phyloP scores from a whole-genome alignment of 148 eudicot genomes.

The Fagopyrum esculentum region DNA sequence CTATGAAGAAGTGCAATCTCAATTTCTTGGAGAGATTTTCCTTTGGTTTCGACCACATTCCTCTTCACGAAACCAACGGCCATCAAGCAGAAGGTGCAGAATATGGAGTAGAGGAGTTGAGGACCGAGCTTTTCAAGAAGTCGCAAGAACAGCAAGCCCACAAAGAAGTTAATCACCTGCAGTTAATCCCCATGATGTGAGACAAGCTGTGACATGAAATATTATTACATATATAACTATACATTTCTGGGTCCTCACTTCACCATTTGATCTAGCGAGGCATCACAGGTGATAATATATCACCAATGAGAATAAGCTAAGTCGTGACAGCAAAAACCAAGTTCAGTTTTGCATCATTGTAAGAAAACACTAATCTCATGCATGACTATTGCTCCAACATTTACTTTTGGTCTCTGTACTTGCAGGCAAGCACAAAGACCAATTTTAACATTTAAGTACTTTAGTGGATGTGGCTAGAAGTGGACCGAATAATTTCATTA shows the following conservation, averaged over 20 bases:
- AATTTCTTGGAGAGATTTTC: conserved; percentile 91
- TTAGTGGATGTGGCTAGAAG: neutral
- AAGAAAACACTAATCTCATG: neutral
- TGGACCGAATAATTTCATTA: neutral
- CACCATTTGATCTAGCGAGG: neutral
- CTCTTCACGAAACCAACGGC: conserved; percentile 77
- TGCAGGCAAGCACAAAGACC: neutral
- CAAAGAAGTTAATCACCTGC: conserved; percentile 81
- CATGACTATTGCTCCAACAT: neutral
- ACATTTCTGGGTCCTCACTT: neutral
- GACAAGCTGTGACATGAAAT: neutral
- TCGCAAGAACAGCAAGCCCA: conserved; percentile 85
- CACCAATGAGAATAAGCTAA: neutral
- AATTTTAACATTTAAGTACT: neutral
- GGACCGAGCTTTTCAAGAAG: conserved; percentile 80
- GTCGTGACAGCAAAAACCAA: neutral
- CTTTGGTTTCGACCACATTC: conserved; percentile 92
- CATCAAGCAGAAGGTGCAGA: conserved; percentile 67
- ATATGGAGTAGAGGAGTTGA: conserved; percentile 63
- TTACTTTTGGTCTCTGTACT: neutral
- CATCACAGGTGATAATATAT: neutral
- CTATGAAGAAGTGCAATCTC: conserved; percentile 82
- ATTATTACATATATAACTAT: neutral
- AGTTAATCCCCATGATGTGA: neutral
- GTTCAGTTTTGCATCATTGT: neutral